Evolutionary conservation across 306 rosid genomes (phyloP).

Genomic region (Amphicarpaea edgeworthii): DNA sequence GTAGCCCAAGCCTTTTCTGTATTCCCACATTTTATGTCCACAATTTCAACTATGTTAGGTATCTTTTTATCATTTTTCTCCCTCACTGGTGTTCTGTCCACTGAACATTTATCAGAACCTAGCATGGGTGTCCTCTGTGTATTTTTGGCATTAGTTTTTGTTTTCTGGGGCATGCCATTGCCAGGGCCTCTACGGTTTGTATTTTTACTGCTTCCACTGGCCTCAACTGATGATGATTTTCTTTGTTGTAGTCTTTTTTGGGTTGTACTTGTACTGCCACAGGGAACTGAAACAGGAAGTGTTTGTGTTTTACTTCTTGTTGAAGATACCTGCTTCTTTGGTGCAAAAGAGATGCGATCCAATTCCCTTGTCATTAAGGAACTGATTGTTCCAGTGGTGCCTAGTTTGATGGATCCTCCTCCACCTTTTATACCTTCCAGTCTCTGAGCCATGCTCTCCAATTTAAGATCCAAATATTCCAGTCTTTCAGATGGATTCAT

Average conservation of each 20-base stretch:
- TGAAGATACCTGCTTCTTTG: constrained; percentile 61
- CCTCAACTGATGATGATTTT: constrained; percentile 67
- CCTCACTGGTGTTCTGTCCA: constrained; percentile 60
- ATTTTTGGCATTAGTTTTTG: constrained; percentile 58
- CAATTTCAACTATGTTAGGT: constrained; percentile 76
- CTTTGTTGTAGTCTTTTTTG: constrained; percentile 64
- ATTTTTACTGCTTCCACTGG: constrained; percentile 60
- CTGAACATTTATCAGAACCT: constrained; percentile 53
- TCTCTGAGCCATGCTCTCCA: constrained; percentile 72
- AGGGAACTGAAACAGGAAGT: constrained; percentile 54
- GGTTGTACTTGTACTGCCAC: constrained; percentile 54
- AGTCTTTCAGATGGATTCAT: constrained; percentile 41
- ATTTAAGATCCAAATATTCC: constrained; percentile 39
- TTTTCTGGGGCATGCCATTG: constrained; percentile 56
- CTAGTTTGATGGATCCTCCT: constrained; percentile 86
- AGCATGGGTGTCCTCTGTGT: constrained; percentile 78
- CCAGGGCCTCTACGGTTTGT: constrained; percentile 52
- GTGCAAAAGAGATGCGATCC: constrained; percentile 65
- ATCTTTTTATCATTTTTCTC: constrained; percentile 69
- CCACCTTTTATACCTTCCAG: constrained; percentile 74
- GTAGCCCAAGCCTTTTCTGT: constrained; percentile 80
- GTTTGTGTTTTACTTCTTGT: constrained; percentile 60
- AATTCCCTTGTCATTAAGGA: constrained; percentile 89
- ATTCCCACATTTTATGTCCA: constrained; percentile 82
- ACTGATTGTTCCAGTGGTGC: constrained; percentile 84